Evolutionary conservation across 441 rosid species (phyloP).

Genomic region (Eutrema salsugineum): DNA sequence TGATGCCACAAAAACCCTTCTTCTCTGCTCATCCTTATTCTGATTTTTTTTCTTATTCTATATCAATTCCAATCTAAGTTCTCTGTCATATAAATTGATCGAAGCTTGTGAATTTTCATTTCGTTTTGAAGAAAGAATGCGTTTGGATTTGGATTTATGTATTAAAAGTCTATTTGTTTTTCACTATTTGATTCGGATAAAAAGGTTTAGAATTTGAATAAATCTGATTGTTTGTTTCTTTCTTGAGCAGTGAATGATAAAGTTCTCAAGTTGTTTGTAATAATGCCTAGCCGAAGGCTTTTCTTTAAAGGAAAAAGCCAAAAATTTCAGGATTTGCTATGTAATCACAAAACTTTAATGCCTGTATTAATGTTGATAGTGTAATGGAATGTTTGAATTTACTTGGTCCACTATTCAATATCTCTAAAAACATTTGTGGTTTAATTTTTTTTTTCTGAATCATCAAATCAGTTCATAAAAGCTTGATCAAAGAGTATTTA

Average conservation of each 20-base stretch:
- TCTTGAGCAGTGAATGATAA: neutral
- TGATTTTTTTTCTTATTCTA: neutral
- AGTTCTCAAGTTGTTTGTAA: constrained; percentile 3
- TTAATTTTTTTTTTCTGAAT: constrained; percentile 7
- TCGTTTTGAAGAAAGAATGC: neutral
- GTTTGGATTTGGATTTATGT: neutral
- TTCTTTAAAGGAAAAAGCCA: neutral
- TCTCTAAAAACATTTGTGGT: constrained; percentile 19
- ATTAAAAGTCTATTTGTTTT: neutral
- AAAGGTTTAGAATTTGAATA: too few relatives aligned
- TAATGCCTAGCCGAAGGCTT: constrained; percentile 1
- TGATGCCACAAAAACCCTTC: too few relatives aligned
- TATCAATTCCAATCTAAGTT: neutral
- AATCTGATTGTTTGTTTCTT: neutral
- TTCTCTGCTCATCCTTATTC: too few relatives aligned
- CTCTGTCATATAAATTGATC: neutral
- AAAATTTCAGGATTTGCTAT: neutral
- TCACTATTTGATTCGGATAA: constrained; percentile 7
- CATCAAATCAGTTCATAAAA: constrained; percentile 29
- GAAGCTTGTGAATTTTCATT: neutral
- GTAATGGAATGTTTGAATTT: constrained; percentile 22
- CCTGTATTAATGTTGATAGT: neutral
- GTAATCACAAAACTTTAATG: neutral
- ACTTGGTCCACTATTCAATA: constrained; percentile 29
- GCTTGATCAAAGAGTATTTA: constrained; percentile 34